Percentiles rank a stretch among this genome's conserved stretches.
Evolutionary conservation across 2,329 filamentous ascomycete genomes (phyloP).

Genomic region (Paracorniculantispora psalliotae): DNA sequence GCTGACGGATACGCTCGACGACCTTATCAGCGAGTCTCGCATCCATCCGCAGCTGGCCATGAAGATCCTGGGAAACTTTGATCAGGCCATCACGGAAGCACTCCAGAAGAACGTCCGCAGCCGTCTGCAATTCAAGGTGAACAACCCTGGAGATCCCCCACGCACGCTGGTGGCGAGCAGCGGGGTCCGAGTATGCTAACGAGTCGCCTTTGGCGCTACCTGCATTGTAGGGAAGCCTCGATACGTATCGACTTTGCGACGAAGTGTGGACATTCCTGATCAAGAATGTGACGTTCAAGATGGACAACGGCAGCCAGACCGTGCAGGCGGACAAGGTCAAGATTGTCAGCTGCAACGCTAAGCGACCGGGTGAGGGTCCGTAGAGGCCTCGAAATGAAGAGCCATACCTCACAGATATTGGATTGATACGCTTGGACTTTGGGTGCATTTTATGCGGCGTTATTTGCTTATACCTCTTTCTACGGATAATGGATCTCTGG

Average conservation of each 20-base stretch:
- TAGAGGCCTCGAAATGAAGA: neutral
- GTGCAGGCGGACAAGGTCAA: constrained; percentile 90
- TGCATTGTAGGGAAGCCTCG: constrained; percentile 72
- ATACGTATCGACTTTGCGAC: constrained; percentile 98
- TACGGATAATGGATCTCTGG: neutral
- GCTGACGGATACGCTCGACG: constrained; percentile 94
- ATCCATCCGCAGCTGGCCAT: constrained; percentile 98
- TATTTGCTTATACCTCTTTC: neutral
- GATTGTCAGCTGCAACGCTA: constrained; percentile 97
- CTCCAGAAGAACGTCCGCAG: constrained; percentile 90
- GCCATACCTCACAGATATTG: neutral
- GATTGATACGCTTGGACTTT: neutral
- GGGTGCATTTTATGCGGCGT: constrained; percentile 12
- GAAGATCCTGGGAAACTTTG: constrained; percentile 96
- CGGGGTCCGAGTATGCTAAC: neutral
- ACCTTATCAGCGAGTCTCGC: constrained; percentile 86
- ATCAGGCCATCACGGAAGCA: constrained; percentile 86
- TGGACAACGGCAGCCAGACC: constrained; percentile 70
- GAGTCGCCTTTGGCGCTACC: neutral
- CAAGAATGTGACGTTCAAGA: constrained; percentile 98
- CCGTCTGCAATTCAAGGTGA: constrained; percentile 89
- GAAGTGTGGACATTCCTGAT: constrained; percentile 99
- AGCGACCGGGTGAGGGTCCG: constrained; percentile 48
- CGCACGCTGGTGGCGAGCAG: neutral
- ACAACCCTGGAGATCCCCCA: constrained; percentile 12